Evolutionary conservation across 192 early-diverging fungal species (phyloP).

Genomic region (Umbelopsis sp.): DNA sequence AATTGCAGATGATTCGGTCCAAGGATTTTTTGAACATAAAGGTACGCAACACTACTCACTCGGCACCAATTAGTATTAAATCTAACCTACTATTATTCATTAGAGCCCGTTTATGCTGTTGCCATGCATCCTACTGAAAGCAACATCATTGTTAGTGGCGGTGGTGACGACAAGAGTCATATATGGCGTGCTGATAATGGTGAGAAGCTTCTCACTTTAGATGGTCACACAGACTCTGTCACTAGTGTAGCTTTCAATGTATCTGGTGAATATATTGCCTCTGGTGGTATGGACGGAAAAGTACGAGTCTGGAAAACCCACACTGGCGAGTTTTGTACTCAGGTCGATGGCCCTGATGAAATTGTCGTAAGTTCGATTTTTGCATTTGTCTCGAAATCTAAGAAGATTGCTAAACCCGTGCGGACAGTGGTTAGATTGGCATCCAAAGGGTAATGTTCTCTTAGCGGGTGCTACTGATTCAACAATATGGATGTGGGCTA

Average conservation of each 20-base stretch:
- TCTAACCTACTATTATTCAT: neutral
- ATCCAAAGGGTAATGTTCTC: constrained; percentile 89
- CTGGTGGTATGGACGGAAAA: constrained; percentile 96
- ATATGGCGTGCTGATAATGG: constrained; percentile 88
- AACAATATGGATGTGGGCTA: constrained; percentile 96
- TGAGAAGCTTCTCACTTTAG: constrained; percentile 70
- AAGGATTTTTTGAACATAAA: constrained; percentile 90
- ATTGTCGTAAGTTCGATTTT: constrained; percentile 62
- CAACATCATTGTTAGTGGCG: constrained; percentile 77
- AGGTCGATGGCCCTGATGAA: constrained; percentile 90
- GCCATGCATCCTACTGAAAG: constrained; percentile 77
- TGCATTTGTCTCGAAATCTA: neutral
- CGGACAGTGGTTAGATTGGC: constrained; percentile 90
- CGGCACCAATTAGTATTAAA: too few relatives aligned
- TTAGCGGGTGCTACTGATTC: constrained; percentile 88
- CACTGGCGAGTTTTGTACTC: constrained; percentile 61
- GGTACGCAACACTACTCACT: constrained; percentile 42
- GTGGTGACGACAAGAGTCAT: constrained; percentile 91
- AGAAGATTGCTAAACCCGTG: constrained; percentile 4
- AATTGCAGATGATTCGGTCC: constrained; percentile 82
- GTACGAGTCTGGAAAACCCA: constrained; percentile 72
- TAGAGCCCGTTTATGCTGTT: constrained; percentile 87
- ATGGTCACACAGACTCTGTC: constrained; percentile 88
- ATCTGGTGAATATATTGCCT: constrained; percentile 84
- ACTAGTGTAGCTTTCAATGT: constrained; percentile 78